Evolutionary conservation across 441 rosid species (phyloP).

Genomic region (Eutrema salsugineum): DNA sequence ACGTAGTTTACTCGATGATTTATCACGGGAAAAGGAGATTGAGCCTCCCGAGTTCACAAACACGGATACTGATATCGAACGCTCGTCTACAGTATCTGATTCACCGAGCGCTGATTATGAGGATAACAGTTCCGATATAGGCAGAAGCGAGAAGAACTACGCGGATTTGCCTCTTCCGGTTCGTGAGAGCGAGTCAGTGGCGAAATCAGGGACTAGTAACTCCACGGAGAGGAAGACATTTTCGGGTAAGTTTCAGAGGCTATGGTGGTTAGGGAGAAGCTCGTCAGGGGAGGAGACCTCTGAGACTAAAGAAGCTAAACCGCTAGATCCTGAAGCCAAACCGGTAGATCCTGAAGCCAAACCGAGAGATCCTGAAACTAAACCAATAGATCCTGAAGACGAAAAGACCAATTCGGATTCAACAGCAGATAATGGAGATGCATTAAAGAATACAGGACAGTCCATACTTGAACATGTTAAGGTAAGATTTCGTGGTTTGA

Average conservation of each 20-base stretch:
- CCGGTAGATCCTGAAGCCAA: slow-evolving; percentile 31
- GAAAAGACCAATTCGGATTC: slow-evolving; percentile 22
- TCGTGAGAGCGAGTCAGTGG: slow-evolving; percentile 33
- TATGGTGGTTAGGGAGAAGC: slow-evolving; percentile 77
- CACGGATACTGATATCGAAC: slow-evolving; percentile 32
- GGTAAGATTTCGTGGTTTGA: slow-evolving; percentile 35
- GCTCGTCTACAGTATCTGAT: slow-evolving; percentile 51
- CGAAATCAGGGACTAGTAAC: slow-evolving; percentile 14
- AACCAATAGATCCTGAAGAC: slow-evolving; percentile 28
- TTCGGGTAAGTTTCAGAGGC: slow-evolving; percentile 74
- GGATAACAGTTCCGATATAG: slow-evolving; percentile 49
- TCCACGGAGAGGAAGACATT: slow-evolving; percentile 45
- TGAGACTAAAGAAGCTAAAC: slow-evolving; percentile 34
- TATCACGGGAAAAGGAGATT: slow-evolving; percentile 35
- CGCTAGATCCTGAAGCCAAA: slow-evolving; percentile 25
- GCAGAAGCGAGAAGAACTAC: slow-evolving; percentile 11
- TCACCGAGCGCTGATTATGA: slow-evolving; percentile 44
- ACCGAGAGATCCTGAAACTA: slow-evolving; percentile 25
- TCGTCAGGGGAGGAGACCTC: slow-evolving; percentile 46
- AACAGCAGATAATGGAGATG: slow-evolving; percentile 39
- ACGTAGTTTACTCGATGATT: slow-evolving; percentile 63
- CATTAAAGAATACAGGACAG: slow-evolving; percentile 66
- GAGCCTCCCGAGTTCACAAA: background rate
- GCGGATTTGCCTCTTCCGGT: slow-evolving; percentile 40
- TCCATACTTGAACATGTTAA: slow-evolving; percentile 90